Evolutionary conservation across 2,329 filamentous ascomycete species (phyloP), one percentile per base, ranked within the genome.

Genomic region (Didymella pomorum): DNA sequence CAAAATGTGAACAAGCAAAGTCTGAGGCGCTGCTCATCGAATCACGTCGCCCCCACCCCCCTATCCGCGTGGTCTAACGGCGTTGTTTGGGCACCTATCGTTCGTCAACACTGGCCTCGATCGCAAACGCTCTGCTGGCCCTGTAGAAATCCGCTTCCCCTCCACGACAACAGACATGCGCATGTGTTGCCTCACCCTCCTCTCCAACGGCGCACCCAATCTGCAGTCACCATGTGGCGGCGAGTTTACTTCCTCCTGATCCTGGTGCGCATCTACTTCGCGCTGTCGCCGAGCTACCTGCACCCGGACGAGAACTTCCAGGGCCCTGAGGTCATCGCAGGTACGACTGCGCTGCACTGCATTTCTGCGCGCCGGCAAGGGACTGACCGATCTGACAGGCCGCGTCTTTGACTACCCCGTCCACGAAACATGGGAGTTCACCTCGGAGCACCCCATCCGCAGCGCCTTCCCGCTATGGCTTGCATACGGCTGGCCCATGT

Each of bases 261-360:
- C 71, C 82, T 95, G 67, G 87, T 97, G 71, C 90, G 95, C 78
- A 84, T 98, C 73, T 98, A 94, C 86, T 94, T 98, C 77, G 94
- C 95, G 60, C 81, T 98, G 65, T 93, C 90, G 63, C 91, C 95
- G 58, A 98, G 94, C 83, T 99, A 99, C 78, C 86, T 99, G 45
- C 95, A 99, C 78, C 95, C 95, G 5, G 95, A 99, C 81, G 95
- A 99, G 84, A 95, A 98, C 82, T 99, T 99, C 73, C 95, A 99
- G 80, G 95, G 95, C 33, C 95, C 95, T 16, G 95, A 99, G 82
- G 89, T 98, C 65, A 95, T 98, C 73, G 93, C 94, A 72, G 94
- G 94, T 97, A 70, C 50, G 68, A 54, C 25, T 48, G 20, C 42
- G 29, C 25, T 48, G 23, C 29, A 18, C 39, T 42, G 52, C 44